phyloP scores from a whole-genome alignment of 2,329 filamentous ascomycete species.

The Colletotrichum sansevieriae region DNA sequence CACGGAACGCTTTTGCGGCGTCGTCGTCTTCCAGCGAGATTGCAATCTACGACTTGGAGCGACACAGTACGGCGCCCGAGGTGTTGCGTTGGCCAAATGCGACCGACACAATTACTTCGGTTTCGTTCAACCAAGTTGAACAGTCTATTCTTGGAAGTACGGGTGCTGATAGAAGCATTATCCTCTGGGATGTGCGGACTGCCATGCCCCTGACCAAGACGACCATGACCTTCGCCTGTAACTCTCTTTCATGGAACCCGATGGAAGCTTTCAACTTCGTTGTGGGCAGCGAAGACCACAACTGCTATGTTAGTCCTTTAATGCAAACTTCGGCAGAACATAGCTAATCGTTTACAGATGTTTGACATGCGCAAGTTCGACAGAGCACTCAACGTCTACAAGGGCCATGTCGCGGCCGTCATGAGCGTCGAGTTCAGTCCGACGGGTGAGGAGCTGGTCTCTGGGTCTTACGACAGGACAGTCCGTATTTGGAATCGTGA shows the following conservation, averaged over 20 bases:
- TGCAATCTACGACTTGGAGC: constrained; percentile 88
- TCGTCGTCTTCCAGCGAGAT: constrained; percentile 82
- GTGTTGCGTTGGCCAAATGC: constrained; percentile 88
- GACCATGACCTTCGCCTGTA: constrained; percentile 84
- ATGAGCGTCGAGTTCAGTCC: constrained; percentile 98
- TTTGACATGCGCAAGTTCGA: constrained; percentile 96
- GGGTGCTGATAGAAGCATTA: constrained; percentile 85
- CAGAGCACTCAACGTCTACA: constrained; percentile 88
- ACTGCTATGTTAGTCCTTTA: constrained; percentile 64
- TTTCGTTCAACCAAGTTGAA: constrained; percentile 94
- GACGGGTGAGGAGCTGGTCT: constrained; percentile 93
- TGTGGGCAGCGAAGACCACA: constrained; percentile 94
- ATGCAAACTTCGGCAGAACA: background rate
- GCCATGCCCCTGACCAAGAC: constrained; percentile 85
- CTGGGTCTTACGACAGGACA: constrained; percentile 87
- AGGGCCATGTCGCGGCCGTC: constrained; percentile 89
- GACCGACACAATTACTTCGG: constrained; percentile 88
- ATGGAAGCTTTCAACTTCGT: constrained; percentile 98
- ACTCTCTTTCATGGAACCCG: constrained; percentile 91
- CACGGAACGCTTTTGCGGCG: constrained; percentile 82
- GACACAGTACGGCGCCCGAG: constrained; percentile 84
- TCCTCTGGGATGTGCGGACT: constrained; percentile 93
- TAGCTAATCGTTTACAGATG: constrained; percentile 52
- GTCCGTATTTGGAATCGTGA: constrained; percentile 87
- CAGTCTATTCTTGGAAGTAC: constrained; percentile 90